phyloP scores from a whole-genome alignment of 2,329 filamentous ascomycete species.

The Trichoderma afroharzianum region DNA sequence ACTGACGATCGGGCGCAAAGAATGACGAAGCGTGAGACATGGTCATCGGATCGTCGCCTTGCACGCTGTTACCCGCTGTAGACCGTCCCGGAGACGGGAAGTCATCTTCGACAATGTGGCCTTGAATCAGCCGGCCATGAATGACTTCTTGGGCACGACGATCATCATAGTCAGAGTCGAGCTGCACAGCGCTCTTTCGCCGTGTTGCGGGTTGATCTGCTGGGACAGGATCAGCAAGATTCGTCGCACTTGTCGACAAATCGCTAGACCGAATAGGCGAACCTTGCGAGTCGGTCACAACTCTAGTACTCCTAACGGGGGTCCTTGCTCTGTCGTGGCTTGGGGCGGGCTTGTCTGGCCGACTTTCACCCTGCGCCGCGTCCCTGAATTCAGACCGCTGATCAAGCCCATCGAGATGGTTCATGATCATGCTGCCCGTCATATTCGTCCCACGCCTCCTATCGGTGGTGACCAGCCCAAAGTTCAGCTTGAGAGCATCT shows the following conservation, averaged over 20 bases:
- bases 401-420: constrained; percentile 60
- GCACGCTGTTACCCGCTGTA: constrained; percentile 60
- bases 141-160: constrained; percentile 84
- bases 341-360: constrained; percentile 21
- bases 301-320: constrained; percentile 28
- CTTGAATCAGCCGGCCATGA: constrained; percentile 84
- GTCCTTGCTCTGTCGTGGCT: constrained; percentile 20
- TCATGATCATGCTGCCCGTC: constrained; percentile 75
- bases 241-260: constrained; percentile 7
- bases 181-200: constrained; percentile 29
- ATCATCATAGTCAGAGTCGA: constrained; percentile 63
- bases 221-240: neutral
- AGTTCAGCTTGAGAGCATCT: constrained; percentile 94
- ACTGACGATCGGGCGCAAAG: constrained; percentile 65
- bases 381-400: constrained; percentile 42
- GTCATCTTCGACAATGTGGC: constrained; percentile 92
- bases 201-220: constrained; percentile 20
- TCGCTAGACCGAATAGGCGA: constrained; percentile 39
- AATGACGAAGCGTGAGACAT: constrained; percentile 77
- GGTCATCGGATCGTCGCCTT: constrained; percentile 77
- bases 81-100: constrained; percentile 75
- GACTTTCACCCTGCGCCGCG: constrained; percentile 22
- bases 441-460: constrained; percentile 66
- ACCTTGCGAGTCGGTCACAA: constrained; percentile 41
- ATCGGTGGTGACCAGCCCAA: constrained; percentile 91